These are phyloP conservation scores for Rhododendron molle DNA, from an alignment of 148 eudicot genomes.

Conservation along the genomic window DNA sequence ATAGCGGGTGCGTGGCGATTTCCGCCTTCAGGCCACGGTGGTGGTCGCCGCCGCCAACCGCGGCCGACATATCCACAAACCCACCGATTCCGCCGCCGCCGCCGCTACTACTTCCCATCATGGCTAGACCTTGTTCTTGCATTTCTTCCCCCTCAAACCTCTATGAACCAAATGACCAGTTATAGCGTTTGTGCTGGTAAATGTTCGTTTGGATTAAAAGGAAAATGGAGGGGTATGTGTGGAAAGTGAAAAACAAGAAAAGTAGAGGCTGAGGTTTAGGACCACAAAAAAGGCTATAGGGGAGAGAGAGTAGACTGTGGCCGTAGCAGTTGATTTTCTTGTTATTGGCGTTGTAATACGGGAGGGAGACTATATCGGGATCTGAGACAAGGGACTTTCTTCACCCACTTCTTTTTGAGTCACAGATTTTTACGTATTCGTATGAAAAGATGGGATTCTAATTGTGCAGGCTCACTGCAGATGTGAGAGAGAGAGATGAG, in stretches of 20 bases:
- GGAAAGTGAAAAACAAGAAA: conserved; percentile 7
- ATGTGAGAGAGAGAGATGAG: conserved; percentile 8
- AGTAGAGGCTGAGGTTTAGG: conserved; percentile 25
- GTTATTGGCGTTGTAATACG: conserved; percentile 1
- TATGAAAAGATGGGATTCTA: conserved; percentile 5
- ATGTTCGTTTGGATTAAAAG: not conserved
- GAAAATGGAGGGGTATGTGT: conserved; percentile 1
- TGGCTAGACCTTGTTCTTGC: conserved; percentile 73
- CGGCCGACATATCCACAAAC: conserved; percentile 19
- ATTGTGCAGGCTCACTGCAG: conserved; percentile 1
- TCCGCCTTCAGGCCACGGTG: conserved; percentile 54
- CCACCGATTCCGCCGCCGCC: conserved; percentile 36
- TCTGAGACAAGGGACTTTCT: conserved; percentile 37
- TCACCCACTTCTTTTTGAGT: conserved; percentile 13
- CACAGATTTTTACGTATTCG: conserved; percentile 33
- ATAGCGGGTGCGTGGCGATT: conserved; percentile 70
- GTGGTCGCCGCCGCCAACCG: conserved; percentile 25
- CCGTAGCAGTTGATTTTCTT: conserved; percentile 5
- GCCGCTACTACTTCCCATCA: conserved; percentile 37
- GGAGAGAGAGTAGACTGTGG: not conserved
- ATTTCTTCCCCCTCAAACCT: conserved; percentile 16
- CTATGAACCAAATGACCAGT: not conserved
- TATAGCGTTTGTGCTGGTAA: not conserved
- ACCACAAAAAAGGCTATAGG: conserved; percentile 22
- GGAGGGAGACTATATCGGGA: conserved; percentile 29